Conservation (phyloP, 176 grass and related monocot species). For the Triticum dicoccoides region DNA sequence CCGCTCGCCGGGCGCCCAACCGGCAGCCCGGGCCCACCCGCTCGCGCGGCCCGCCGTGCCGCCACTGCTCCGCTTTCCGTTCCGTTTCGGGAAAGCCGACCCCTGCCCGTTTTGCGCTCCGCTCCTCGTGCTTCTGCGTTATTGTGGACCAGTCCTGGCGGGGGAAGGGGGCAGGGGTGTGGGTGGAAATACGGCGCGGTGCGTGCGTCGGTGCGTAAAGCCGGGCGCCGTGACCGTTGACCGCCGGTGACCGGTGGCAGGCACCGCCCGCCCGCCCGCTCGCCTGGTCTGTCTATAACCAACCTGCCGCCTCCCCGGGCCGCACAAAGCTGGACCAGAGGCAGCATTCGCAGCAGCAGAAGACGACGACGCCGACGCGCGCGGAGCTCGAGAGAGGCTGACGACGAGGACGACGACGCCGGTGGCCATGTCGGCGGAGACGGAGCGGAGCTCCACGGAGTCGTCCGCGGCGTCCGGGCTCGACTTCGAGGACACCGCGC, state of each 20-base stretch:
- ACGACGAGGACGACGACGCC: too few species aligned
- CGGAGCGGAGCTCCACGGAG: slow-evolving; percentile 83
- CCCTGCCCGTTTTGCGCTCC: fast-evolving
- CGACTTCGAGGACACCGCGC: slow-evolving; percentile 90
- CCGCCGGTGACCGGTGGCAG: not conserved
- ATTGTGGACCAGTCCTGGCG: too few species aligned
- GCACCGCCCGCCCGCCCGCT: not conserved
- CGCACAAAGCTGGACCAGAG: not conserved
- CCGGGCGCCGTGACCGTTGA: not conserved
- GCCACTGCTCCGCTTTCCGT: slow-evolving; percentile 15
- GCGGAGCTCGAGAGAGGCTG: not conserved
- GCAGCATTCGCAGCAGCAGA: not conserved
- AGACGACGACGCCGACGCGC: not conserved
- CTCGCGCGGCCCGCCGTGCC: not conserved
- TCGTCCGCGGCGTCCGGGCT: slow-evolving; percentile 59
- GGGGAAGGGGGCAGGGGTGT: not conserved
- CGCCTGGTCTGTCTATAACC: slow-evolving; percentile 31
- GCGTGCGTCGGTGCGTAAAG: not conserved
- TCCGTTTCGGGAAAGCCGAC: slow-evolving; percentile 13
- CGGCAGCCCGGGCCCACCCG: slow-evolving; percentile 43
- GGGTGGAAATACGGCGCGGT: not conserved
- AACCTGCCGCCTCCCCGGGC: slow-evolving; percentile 15
- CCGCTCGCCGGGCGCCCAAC: slow-evolving; percentile 39
- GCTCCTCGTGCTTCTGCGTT: too few species aligned
- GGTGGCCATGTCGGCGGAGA: slow-evolving; percentile 61